Conservation (phyloP, 495 filamentous ascomycete genomes). For the Penicillium silybi region DNA sequence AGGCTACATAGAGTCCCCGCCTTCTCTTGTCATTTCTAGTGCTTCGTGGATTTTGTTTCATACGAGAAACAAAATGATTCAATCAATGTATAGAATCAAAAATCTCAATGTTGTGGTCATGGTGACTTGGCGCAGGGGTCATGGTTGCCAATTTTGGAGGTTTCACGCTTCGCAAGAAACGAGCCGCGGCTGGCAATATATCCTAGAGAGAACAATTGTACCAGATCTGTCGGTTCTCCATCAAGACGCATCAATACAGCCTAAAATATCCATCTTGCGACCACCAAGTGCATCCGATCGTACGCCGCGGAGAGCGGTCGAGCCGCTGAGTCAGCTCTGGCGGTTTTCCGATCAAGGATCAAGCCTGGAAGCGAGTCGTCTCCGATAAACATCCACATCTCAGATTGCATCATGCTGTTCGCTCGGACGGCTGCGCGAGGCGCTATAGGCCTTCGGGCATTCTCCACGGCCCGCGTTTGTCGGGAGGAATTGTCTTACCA, state of each 20-base stretch:
- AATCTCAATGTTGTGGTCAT: no score
- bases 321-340: slow-evolving; percentile 9
- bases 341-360: slow-evolving; percentile 14
- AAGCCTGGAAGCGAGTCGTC: not conserved
- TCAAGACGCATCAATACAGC: no score
- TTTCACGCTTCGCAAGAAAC: no score
- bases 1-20: not conserved
- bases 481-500: slow-evolving; percentile 38
- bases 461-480: slow-evolving; percentile 33
- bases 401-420: slow-evolving; percentile 16
- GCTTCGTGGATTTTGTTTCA: not conserved
- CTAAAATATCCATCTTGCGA: not conserved
- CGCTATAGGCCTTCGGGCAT: slow-evolving; percentile 22
- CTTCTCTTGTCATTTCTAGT: not conserved
- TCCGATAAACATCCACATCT: not conserved
- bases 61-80: not conserved
- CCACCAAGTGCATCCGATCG: not conserved
- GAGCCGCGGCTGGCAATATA: no score
- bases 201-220: no score
- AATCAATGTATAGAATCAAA: not conserved
- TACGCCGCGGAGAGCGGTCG: not conserved
- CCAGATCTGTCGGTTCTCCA: no score
- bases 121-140: no score
- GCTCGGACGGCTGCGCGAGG: slow-evolving; percentile 16
- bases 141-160: no score